Base-by-base conservation (phyloP, 371 early-diverging fungal genomes). In the Chytridium lagenaria region DNA sequence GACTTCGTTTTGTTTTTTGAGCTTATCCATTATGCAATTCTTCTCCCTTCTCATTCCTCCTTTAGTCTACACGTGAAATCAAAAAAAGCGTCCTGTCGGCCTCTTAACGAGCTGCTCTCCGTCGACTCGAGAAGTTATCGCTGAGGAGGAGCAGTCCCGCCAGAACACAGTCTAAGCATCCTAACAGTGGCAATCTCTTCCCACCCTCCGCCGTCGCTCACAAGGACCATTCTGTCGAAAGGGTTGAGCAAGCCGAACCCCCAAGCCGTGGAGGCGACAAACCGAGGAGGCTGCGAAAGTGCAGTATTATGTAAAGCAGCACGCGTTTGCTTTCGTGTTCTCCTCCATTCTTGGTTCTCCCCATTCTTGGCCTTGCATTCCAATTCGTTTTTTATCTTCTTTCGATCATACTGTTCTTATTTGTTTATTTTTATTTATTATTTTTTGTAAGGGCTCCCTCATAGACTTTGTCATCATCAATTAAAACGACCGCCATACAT, bases 141-240 rank as follows among this genome's bases (percentile, higher is more conserved):
- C 70, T 5, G 69, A 69, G n/a, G 78, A 77, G 51, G 80, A 77
- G 65, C 68, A 69, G 2, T 61, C 70, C n/a, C 65, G 71, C 0
- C 10, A 44, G 28, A 30, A 19, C 12, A 66, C 44, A 19, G 30
- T 26, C 16, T 5, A 16, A 5, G 15, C 40, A 12, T 38, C 66
- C 12, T 15, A 44, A 5, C 10, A 44, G n/a, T 38, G 66, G 16
- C 37, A 66, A 28, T 40, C 49, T 19, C 66, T 66, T 26, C 66
- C 66, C 23, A 66, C 44, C 44, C n/a, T 44, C 23, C 66, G 26
- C 66, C 66, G 23, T 10, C 39, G 44, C 10, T 5, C n/a, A 15
- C 44, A 66, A 66, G 66, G 30, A 66, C 15, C 23, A 3, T 12
- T 40, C 44, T 3, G 66, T 40, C 28, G 44, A 26, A 10, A 15